Conservation (phyloP, 306 rosid genomes). For the Hippophae tibetana region DNA sequence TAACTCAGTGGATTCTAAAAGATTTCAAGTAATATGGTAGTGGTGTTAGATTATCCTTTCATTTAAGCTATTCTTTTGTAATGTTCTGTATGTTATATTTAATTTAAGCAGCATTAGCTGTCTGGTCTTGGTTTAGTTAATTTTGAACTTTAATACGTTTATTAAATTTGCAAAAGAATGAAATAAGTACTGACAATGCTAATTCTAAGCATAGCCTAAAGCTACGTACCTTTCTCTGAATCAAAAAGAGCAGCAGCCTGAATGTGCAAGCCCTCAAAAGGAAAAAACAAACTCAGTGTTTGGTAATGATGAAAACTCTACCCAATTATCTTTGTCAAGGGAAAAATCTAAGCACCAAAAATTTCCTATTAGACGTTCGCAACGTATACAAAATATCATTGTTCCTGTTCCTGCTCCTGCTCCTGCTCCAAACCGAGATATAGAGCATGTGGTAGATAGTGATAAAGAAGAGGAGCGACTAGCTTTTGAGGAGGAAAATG, state of each 20-base stretch:
- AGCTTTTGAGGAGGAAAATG: constrained; percentile 19
- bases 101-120: no score
- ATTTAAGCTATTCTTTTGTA: no score
- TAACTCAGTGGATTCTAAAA: no score
- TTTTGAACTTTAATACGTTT: no score
- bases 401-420: not conserved
- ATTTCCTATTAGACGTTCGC: constrained; percentile 39
- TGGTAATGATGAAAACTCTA: constrained; percentile 17
- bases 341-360: constrained; percentile 12
- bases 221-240: no score
- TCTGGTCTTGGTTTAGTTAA: no score
- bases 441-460: constrained; percentile 20
- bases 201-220: not conserved
- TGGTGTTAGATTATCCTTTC: no score
- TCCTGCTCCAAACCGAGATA: constrained; percentile 1
- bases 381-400: constrained; percentile 30
- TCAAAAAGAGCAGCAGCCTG: not conserved
- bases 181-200: not conserved
- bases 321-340: constrained; percentile 10
- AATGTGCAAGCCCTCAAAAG: not conserved
- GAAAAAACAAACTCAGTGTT: constrained; percentile 8
- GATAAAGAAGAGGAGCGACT: constrained; percentile 31
- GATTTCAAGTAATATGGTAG: no score
- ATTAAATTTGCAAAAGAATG: not conserved
- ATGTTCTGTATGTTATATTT: no score